Evolutionary conservation across 1,139 yeast species (phyloP).

Genomic region (Scheffersomyces parashehatae): DNA sequence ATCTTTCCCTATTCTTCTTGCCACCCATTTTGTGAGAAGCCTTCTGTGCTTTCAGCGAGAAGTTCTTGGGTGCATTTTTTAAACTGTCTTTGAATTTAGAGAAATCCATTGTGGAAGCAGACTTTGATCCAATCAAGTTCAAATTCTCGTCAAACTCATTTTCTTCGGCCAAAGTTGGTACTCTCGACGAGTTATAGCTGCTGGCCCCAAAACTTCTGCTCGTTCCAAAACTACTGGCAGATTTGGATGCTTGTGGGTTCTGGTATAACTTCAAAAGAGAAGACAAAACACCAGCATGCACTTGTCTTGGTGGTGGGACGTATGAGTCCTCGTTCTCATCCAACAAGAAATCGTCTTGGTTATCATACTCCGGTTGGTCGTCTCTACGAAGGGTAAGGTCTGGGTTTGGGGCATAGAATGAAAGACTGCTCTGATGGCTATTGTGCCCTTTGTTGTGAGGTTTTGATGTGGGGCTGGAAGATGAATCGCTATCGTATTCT

Average conservation of each 20-base stretch:
- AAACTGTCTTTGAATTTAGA: conserved; percentile 28
- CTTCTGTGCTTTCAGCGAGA: conserved; percentile 3
- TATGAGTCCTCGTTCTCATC: conserved; percentile 47
- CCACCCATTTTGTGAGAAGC: conserved; percentile 3
- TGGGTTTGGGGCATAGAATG: conserved; percentile 49
- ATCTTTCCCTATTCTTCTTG: background rate
- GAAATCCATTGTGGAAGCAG: conserved; percentile 22
- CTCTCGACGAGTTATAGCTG: background rate
- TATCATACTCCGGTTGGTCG: conserved; percentile 27
- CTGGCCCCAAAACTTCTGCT: conserved; percentile 16
- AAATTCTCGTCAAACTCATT: conserved; percentile 11
- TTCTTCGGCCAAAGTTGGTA: conserved; percentile 15
- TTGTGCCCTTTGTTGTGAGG: conserved; percentile 1
- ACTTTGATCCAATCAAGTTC: conserved; percentile 8
- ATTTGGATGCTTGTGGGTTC: conserved; percentile 33
- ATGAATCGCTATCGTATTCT: conserved; percentile 6
- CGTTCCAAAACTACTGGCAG: conserved; percentile 24
- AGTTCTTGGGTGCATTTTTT: conserved; percentile 22
- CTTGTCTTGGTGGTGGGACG: conserved; percentile 70
- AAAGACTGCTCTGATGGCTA: background rate
- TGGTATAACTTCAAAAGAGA: conserved; percentile 70
- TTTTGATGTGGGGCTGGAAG: conserved; percentile 4
- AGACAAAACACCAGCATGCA: conserved; percentile 82
- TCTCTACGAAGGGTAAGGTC: conserved; percentile 39
- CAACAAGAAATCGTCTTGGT: conserved; percentile 35